Evolutionary conservation across 1,139 yeast species (phyloP).

Genomic region (Taiozyma sp.): DNA sequence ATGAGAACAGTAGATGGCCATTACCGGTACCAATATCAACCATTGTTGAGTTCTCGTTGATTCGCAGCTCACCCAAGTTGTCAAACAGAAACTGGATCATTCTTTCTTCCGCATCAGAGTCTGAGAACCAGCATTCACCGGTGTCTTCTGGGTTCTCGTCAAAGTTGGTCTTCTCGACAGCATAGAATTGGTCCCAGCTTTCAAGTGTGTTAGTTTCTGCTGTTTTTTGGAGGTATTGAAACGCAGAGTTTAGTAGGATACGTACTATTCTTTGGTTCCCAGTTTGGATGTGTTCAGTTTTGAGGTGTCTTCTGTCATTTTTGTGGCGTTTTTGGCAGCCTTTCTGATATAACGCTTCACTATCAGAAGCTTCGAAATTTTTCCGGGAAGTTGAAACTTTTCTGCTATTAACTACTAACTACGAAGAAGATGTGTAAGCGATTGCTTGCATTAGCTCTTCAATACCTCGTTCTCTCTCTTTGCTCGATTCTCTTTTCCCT

Average conservation of each 20-base stretch:
- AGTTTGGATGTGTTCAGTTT: slow-evolving; percentile 64
- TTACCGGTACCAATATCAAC: slow-evolving; percentile 95
- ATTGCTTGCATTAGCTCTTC: background rate
- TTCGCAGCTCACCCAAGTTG: slow-evolving; percentile 29
- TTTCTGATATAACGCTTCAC: background rate
- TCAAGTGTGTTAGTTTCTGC: slow-evolving; percentile 3
- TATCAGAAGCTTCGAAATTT: background rate
- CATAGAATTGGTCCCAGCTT: slow-evolving; percentile 86
- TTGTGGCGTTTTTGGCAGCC: background rate
- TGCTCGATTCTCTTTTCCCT: slow-evolving; percentile 14
- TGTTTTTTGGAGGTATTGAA: background rate
- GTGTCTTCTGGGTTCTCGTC: slow-evolving; percentile 70
- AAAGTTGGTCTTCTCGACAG: slow-evolving; percentile 67
- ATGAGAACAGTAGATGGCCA: slow-evolving; percentile 77
- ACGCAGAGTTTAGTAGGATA: slow-evolving; percentile 9
- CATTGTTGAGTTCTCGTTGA: slow-evolving; percentile 34
- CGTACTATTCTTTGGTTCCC: slow-evolving; percentile 75
- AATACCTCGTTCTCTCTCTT: slow-evolving; percentile 13
- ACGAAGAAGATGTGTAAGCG: no score
- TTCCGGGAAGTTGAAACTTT: background rate
- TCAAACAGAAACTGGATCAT: slow-evolving; percentile 64
- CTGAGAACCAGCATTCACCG: slow-evolving; percentile 97
- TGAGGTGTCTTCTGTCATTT: slow-evolving; percentile 45
- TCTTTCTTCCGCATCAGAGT: slow-evolving; percentile 82
- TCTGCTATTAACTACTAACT: background rate